These are phyloP conservation scores for Pseudotsuga menziesii DNA, from an alignment of 75 land plant species.

Conservation along the genomic window DNA sequence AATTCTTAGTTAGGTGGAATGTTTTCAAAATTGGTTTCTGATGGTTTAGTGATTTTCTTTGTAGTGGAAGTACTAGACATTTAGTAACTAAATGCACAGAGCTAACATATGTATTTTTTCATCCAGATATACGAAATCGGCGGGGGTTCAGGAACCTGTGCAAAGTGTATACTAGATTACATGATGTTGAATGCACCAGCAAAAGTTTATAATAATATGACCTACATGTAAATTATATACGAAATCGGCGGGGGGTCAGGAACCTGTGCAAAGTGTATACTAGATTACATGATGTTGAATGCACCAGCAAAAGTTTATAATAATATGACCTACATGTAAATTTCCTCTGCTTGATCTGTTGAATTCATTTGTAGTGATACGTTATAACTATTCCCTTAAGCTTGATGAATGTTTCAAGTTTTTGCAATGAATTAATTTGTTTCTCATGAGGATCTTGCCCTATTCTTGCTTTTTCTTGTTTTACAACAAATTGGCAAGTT, in stretches of 20 bases:
- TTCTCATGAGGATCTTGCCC: not conserved
- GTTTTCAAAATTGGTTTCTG: not conserved
- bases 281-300: conserved; percentile 85
- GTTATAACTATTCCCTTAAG: not conserved
- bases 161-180: conserved; percentile 89
- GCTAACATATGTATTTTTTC: not conserved
- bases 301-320: conserved; percentile 80
- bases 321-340: conserved; percentile 92
- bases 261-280: conserved; percentile 91
- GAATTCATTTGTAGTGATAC: not conserved
- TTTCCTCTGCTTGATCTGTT: not conserved
- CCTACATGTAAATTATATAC: too few species aligned
- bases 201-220: conserved; percentile 79
- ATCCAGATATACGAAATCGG: conserved; percentile 96
- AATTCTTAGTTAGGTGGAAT: not conserved
- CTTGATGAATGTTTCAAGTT: not conserved
- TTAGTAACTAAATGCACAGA: not conserved
- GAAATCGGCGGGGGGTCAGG: conserved; percentile 99
- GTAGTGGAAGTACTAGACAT: not conserved
- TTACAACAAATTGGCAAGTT: not conserved
- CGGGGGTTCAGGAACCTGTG: conserved; percentile 98
- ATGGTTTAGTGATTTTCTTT: not conserved
- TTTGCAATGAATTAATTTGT: not conserved
- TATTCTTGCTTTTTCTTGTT: not conserved
- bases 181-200: conserved; percentile 79